Evolutionary conservation across 441 rosid genomes (phyloP), one percentile per base, ranked within the genome.

Genomic region (Kokia cookei): DNA sequence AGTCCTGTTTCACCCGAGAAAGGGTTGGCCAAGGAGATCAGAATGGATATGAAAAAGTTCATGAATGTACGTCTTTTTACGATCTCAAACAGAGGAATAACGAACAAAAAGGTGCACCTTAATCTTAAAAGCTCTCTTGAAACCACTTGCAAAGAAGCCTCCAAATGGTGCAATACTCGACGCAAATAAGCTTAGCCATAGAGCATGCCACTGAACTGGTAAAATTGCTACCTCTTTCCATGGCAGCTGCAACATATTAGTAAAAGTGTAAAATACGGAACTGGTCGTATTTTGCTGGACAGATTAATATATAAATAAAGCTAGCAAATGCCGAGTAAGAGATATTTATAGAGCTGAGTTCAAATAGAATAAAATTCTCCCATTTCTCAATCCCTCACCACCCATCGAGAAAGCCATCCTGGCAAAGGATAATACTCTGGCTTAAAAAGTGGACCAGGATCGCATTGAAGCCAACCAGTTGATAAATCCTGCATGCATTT

Each of bases 151-250:
- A 1, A 94, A 94, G 82, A 94, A 94, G 66, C 98, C 98, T 75
- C 98, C 98, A 80, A 94, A 94, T 26, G 98, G 97, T 62, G 98
- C 98, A 81, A 94, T 94, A 45, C 91, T 87, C 13, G 98, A 94
- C 71, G 98, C 97, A 53, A 94, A 94, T 67, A 94, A 76, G 22
- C 97, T 92, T 47, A 94, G 81, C 24, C 88, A 87, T 65, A 94
- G 77, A 73, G 94, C 97, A 77, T 94, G 97, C 96, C 95, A 94
- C 54, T 94, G 98, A 22, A 91, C 92, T 13, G 97, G 97, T 57
- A 90, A 69, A 77, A 92, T 72, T 22, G 90, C 75, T 53, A 89
- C 80, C 77, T 88, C 97, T 72, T 90, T 89, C 98, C 94, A 88
- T 19, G 97, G 94, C 55, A 86, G 81, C 98, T 94, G 80, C 84